Conservation (phyloP, 768 basidiomycete genomes). For the Boletus huronensis region DNA sequence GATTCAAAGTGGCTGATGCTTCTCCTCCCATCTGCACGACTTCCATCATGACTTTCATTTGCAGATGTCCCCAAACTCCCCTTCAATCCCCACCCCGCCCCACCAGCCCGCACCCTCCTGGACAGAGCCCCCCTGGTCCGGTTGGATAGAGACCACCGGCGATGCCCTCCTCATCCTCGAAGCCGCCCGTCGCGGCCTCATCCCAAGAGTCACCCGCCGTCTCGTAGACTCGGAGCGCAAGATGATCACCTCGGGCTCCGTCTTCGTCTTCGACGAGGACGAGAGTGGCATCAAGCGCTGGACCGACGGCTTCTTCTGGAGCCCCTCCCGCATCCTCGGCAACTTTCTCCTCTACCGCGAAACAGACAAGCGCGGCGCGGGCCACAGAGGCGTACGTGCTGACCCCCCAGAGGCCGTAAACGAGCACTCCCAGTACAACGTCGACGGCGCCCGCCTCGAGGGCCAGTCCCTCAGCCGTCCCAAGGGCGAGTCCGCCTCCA, state of each 20-base stretch:
- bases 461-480: conserved; percentile 60
- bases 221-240: conserved; percentile 89
- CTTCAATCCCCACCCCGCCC: conserved; percentile 20
- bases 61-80: conserved; percentile 31
- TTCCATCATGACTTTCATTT: conserved; percentile 13
- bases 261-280: conserved; percentile 97
- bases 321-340: conserved; percentile 86
- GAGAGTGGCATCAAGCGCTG: conserved; percentile 97
- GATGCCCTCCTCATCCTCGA: conserved; percentile 97
- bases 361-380: conserved; percentile 77
- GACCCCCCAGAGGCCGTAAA: conserved; percentile 39
- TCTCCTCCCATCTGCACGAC: conserved; percentile 4
- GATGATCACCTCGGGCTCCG: conserved; percentile 90
- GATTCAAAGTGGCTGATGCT: conserved; percentile 28
- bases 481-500: conserved; percentile 46
- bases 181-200: conserved; percentile 84
- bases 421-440: conserved; percentile 38
- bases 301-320: conserved; percentile 98
- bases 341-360: conserved; percentile 96
- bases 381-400: conserved; percentile 51
- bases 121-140: conserved; percentile 89
- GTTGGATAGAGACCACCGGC: conserved; percentile 93
- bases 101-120: conserved; percentile 45
- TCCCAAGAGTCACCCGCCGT: conserved; percentile 87
- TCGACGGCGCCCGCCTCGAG: conserved; percentile 28